These are phyloP conservation scores for Solanum commersonii DNA, from an alignment of 257 asterid genomes.

Conservation along the genomic window DNA sequence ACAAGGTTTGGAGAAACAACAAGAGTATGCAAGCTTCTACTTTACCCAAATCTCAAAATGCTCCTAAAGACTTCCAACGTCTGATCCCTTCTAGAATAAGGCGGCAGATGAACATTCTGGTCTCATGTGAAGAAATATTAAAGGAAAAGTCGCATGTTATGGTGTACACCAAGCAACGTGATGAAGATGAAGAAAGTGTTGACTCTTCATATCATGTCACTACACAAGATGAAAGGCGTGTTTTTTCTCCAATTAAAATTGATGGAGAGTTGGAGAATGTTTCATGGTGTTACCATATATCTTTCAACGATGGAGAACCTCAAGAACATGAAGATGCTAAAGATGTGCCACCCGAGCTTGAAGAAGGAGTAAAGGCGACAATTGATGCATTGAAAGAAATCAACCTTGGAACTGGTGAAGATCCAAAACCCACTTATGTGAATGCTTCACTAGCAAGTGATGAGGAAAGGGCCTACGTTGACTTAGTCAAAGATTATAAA, in stretches of 20 bases:
- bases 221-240: not conserved
- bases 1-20: no score
- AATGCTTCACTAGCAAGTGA: not conserved
- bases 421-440: not conserved
- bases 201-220: not conserved
- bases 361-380: not conserved
- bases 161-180: not conserved
- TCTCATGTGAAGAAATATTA: not conserved
- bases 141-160: not conserved
- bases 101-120: not conserved
- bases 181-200: not conserved
- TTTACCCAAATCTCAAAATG: not conserved
- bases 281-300: not conserved
- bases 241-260: not conserved
- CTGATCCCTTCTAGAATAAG: no score
- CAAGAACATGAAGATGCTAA: no score
- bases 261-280: not conserved
- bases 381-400: not conserved
- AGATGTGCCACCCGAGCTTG: not conserved
- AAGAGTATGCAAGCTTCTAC: not conserved
- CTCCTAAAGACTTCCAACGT: not conserved
- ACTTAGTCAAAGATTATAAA: not conserved
- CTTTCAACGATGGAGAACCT: not conserved
- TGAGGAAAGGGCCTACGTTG: not conserved
- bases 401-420: not conserved